Evolutionary conservation across 352 stramenopile genomes (phyloP).

Genomic region (Blastocystis sp.): DNA sequence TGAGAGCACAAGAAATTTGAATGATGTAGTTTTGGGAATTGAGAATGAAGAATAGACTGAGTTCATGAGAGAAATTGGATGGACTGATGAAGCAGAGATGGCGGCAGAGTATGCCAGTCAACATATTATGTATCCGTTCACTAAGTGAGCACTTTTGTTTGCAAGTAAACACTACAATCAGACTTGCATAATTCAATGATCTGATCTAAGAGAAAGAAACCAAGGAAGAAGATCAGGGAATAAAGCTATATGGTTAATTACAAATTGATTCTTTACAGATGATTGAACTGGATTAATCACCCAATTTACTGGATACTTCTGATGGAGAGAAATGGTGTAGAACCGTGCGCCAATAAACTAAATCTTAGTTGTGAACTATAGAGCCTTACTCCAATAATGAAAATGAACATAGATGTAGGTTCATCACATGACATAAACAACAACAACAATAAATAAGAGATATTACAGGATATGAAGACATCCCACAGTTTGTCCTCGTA

Average conservation of each 20-base stretch:
- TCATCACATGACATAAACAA: not conserved
- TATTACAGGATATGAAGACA: conserved; percentile 41
- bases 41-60: not conserved
- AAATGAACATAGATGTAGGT: not conserved
- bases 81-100: conserved; percentile 12
- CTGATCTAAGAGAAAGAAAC: conserved; percentile 38
- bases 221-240: conserved; percentile 45
- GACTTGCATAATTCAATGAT: conserved; percentile 31
- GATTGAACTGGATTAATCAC: not conserved
- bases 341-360: not conserved
- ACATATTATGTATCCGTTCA: conserved; percentile 53
- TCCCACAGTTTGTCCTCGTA: conserved; percentile 48
- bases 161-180: not conserved
- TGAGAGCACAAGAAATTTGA: conserved; percentile 4
- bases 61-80: conserved; percentile 58
- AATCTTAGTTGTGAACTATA: not conserved
- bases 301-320: not conserved
- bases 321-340: conserved; percentile 1
- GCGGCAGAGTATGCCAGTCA: not conserved
- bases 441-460: not conserved
- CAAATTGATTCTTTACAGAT: not conserved
- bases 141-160: not conserved
- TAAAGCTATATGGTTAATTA: not conserved
- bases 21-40: not conserved
- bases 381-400: not conserved